phyloP scores from a whole-genome alignment of 2,329 filamentous ascomycete species.

The Thielaviopsis populi region DNA sequence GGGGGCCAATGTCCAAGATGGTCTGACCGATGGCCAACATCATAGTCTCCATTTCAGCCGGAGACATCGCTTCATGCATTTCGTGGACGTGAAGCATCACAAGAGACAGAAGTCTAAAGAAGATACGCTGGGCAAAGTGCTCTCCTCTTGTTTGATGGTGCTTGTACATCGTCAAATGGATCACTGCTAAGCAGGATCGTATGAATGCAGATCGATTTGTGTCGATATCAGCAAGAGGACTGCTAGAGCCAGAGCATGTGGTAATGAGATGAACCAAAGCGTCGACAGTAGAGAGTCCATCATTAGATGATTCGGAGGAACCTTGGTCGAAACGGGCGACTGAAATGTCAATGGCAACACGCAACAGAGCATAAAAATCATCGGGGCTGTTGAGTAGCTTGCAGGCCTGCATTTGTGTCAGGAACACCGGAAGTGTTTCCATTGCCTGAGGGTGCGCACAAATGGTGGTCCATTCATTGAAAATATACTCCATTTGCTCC shows the following conservation, averaged over 20 bases:
- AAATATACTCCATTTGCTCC: slow-evolving; percentile 86
- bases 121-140: slow-evolving; percentile 72
- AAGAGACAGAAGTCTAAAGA: slow-evolving; percentile 76
- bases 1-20: slow-evolving; percentile 60
- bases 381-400: slow-evolving; percentile 60
- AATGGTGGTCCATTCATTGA: slow-evolving; percentile 86
- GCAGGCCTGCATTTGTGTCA: slow-evolving; percentile 66
- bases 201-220: slow-evolving; percentile 50
- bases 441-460: slow-evolving; percentile 62
- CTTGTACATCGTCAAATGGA: slow-evolving; percentile 68
- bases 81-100: slow-evolving; percentile 56
- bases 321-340: slow-evolving; percentile 64
- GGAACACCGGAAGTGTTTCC: slow-evolving; percentile 60
- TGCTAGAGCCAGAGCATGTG: slow-evolving; percentile 40
- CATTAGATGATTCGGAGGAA: slow-evolving; percentile 42
- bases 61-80: slow-evolving; percentile 23
- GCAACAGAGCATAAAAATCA: slow-evolving; percentile 64
- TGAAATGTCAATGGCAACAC: slow-evolving; percentile 65
- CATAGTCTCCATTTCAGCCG: slow-evolving; percentile 4
- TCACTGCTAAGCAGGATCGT: slow-evolving; percentile 61
- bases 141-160: slow-evolving; percentile 72
- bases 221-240: slow-evolving; percentile 8
- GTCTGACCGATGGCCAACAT: slow-evolving; percentile 31
- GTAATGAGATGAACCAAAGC: slow-evolving; percentile 69
- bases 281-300: slow-evolving; percentile 45